Percentiles rank a stretch among this genome's conserved stretches.
Conservation (phyloP, 2,329 filamentous ascomycete species). For the Penicillium sp. region DNA sequence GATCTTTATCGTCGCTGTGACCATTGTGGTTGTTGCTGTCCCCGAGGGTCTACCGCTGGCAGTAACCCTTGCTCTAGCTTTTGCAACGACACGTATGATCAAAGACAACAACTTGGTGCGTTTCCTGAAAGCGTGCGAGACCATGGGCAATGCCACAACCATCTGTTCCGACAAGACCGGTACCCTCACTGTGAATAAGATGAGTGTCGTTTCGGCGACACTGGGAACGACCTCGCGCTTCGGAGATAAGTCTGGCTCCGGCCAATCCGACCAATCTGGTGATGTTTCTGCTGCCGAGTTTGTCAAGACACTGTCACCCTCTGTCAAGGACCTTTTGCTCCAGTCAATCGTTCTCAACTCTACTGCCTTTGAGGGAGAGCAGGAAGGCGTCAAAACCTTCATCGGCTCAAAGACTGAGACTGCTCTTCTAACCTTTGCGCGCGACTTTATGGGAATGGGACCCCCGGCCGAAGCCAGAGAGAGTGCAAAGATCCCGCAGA, state of each 20-base stretch:
- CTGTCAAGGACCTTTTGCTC: conserved; percentile 59
- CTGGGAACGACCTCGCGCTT: conserved; percentile 51
- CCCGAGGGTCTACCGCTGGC: conserved; percentile 63
- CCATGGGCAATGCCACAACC: conserved; percentile 65
- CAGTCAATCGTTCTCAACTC: conserved; percentile 70
- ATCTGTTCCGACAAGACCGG: conserved; percentile 69
- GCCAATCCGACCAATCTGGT: conserved; percentile 48
- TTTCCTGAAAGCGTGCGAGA: conserved; percentile 61
- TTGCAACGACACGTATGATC: conserved; percentile 64
- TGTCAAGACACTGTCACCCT: conserved; percentile 52
- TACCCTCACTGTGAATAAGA: conserved; percentile 65
- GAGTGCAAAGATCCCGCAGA: conserved; percentile 59
- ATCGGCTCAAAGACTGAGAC: conserved; percentile 79
- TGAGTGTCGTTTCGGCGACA: conserved; percentile 62
- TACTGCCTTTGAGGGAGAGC: conserved; percentile 67
- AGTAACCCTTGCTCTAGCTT: conserved; percentile 63
- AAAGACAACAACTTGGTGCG: conserved; percentile 65
- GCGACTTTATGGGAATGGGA: conserved; percentile 66
- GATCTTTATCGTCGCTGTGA: conserved; percentile 61
- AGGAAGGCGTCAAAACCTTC: conserved; percentile 61
- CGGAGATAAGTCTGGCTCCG: conserved; percentile 41
- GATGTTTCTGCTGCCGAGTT: conserved; percentile 53
- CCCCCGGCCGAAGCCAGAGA: conserved; percentile 62
- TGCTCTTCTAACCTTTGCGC: conserved; percentile 69
- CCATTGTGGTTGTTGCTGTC: conserved; percentile 61